Base-by-base conservation (phyloP, 2,329 filamentous ascomycete species). In the Phaeosphaeria sp. region DNA sequence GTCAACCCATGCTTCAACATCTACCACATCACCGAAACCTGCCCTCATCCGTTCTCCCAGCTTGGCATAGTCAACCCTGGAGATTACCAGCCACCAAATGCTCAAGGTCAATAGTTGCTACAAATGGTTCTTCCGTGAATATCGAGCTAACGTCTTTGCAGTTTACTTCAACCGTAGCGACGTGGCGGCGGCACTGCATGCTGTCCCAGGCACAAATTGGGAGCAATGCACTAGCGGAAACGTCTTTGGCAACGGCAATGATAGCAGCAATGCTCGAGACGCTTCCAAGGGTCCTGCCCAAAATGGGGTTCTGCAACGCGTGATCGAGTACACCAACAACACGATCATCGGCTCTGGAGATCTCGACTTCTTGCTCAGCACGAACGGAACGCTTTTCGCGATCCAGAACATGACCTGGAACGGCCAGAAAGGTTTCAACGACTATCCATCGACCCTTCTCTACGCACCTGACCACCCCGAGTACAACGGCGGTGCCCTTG, bases 371-470 rank as follows among this genome's bases (percentile, higher is more conserved):
- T 68, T 83, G 4, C 77, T 86, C 47, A 72, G 75, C 48, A 82
- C 81, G 25, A 83, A 85, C 63, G 83, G 82, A 2, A 85, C 83
- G 0, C 74, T 85, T 4, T 74, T 85, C 20, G 78, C 81, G 3
- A 74, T 86, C 40, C 82, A 85, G 66, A 85, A 85, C 70, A 80
- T 84, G 75, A 85, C 82, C 2, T 84, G 82, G 81, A 79, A 82
- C 64, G 82, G 82, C 15, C 59, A 67, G 2, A 79, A 82, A 50
- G 82, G 82, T 11, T 78, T 85, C 43, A 76, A 80, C 22, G 55
- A 67, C 5, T 77, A 78, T 21, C 82, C 82, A 0, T 67, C 60
- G 18, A 74, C 68, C n/a, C 70, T 71, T 1, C 76, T 83, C 44
- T 81, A 79, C 58, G 75, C 75, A 0, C 80, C 81, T 0, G 80